Percentiles rank a stretch among this genome's conserved stretches.
phyloP scores from a whole-genome alignment of 768 basidiomycete genomes.

The Lactarius pseudohatsudake region DNA sequence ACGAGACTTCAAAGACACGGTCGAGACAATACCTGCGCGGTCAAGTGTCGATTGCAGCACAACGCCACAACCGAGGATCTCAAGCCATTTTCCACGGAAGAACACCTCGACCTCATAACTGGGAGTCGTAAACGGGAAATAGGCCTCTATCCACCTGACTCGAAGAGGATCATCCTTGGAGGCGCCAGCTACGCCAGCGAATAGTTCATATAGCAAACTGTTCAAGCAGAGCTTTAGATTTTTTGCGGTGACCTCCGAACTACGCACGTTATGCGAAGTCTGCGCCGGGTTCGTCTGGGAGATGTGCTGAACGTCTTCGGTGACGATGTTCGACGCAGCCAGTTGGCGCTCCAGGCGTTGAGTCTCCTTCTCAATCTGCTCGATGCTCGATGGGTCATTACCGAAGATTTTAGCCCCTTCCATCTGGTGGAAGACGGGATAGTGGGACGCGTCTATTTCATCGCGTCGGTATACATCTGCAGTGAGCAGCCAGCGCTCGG shows the following conservation, averaged over 20 bases:
- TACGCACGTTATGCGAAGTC: slow-evolving; percentile 66
- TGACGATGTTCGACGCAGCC: slow-evolving; percentile 71
- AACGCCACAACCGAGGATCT: slow-evolving; percentile 93
- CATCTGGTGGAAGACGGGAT: slow-evolving; percentile 98
- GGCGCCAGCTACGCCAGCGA: slow-evolving; percentile 58
- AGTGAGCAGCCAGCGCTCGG: slow-evolving; percentile 84
- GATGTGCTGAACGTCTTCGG: slow-evolving; percentile 81
- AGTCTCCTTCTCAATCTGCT: slow-evolving; percentile 72
- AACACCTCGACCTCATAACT: slow-evolving; percentile 98
- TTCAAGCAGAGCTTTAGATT: slow-evolving; percentile 92
- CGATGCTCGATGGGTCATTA: slow-evolving; percentile 54
- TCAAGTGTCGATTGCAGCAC: slow-evolving; percentile 87
- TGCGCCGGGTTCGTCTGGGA: slow-evolving; percentile 81
- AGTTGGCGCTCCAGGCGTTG: slow-evolving; percentile 57
- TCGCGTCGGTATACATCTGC: slow-evolving; percentile 98
- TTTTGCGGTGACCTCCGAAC: slow-evolving; percentile 70
- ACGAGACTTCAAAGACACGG: not conserved
- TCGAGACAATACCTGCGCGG: slow-evolving; percentile 65
- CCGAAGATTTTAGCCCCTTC: slow-evolving; percentile 88
- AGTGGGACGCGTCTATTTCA: slow-evolving; percentile 96
- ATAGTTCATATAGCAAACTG: slow-evolving; percentile 76
- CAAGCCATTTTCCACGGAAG: slow-evolving; percentile 95
- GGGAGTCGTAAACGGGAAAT: slow-evolving; percentile 97
- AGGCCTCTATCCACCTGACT: slow-evolving; percentile 97
- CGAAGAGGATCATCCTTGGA: slow-evolving; percentile 67